Evolutionary conservation across 1,139 yeast species (phyloP).

Genomic region (Suhomyces bolitotheri): DNA sequence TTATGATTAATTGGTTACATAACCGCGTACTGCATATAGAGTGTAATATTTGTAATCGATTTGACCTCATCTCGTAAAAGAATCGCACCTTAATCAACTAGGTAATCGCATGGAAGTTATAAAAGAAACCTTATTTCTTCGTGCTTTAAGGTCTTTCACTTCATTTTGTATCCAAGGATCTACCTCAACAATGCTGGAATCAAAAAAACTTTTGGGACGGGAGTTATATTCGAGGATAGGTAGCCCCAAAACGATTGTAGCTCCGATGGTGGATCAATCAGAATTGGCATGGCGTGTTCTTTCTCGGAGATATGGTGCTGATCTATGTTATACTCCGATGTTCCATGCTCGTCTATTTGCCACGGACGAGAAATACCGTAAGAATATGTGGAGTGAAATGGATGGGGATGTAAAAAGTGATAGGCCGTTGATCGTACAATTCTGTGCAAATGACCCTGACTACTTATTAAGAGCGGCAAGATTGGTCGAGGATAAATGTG

Average conservation of each 20-base stretch:
- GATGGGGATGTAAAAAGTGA: constrained; percentile 73
- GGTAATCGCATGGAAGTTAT: too few relatives aligned
- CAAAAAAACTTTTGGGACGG: too few relatives aligned
- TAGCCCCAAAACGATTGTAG: constrained; percentile 79
- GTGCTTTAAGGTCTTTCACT: too few relatives aligned
- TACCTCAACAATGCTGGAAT: too few relatives aligned
- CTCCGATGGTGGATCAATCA: constrained; percentile 98
- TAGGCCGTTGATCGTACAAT: constrained; percentile 87
- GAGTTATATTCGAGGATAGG: constrained; percentile 70
- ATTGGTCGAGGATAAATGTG: constrained; percentile 79
- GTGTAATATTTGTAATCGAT: too few relatives aligned
- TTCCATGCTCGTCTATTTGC: constrained; percentile 90
- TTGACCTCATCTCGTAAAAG: too few relatives aligned
- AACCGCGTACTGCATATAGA: too few relatives aligned
- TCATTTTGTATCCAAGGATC: too few relatives aligned
- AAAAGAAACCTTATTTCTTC: too few relatives aligned
- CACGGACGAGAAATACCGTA: constrained; percentile 76
- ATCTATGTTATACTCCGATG: constrained; percentile 96
- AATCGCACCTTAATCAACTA: too few relatives aligned
- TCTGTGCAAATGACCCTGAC: constrained; percentile 95
- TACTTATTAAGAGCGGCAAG: constrained; percentile 77
- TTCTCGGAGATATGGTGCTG: constrained; percentile 88
- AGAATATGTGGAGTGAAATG: constrained; percentile 68
- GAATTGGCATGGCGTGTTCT: constrained; percentile 95
- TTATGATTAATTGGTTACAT: too few relatives aligned